Evolutionary conservation across 1,284 basidiomycete species (phyloP), one percentile per base, ranked within the genome.

Genomic region (Paramarasmius palmivorus): DNA sequence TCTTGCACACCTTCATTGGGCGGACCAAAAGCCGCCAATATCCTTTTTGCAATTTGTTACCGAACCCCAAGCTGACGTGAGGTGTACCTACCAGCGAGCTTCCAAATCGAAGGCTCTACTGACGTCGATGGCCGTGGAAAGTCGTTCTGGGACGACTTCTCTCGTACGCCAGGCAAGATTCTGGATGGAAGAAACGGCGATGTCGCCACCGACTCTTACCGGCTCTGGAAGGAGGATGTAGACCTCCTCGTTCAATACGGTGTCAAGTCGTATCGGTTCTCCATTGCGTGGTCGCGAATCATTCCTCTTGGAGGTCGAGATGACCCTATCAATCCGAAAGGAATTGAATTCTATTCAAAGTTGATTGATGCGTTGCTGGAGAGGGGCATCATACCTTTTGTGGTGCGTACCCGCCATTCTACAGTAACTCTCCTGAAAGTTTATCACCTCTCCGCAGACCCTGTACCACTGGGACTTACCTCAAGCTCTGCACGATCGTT

Each of bases 381-480:
- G 54, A 69, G 77, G 29, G 84, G 81, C 1, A 89, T 91, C 56
- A 78, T 73, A 1, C 88, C 89, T 6, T 88, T 85, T 63, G 78
- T 91, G 34, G 86, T 88, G 62, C 59, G 82, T 75, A 23, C 46
- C 42, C 20, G 36, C 39, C 34, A 40, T 53, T 38, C 34, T 12
- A 20, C 17, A 37, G 45, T 32, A 49, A 17, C 15, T 32, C n/a
- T n/a, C 5, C 26, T 12, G 3, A 8, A 15, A n/a, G 29, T 34
- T 36, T 23, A 20, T 22, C 26, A 17, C 51, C 15, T n/a, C 17
- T 47, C 32, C 35, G n/a, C 58, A 87, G 85, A 90, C 88, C 0
- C 68, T 90, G 37, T 89, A 89, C 67, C 88, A 90, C 65, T 91
- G 88, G 88, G 89, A 92, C 62, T 74, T 90, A 4, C 88, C 88